phyloP scores from a whole-genome alignment of 2,329 filamentous ascomycete genomes.

The Pseudocercospora fuligena region DNA sequence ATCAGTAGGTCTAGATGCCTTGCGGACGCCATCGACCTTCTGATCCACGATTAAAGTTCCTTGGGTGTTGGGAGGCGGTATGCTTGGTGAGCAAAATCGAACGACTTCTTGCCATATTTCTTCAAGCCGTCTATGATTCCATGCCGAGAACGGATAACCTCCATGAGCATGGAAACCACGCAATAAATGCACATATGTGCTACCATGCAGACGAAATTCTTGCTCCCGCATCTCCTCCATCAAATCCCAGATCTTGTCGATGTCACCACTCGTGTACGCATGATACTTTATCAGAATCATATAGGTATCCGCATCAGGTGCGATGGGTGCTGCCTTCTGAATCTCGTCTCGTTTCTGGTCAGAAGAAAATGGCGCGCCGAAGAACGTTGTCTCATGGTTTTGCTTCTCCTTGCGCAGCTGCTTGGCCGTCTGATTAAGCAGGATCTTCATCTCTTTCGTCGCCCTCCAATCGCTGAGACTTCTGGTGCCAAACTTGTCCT shows the following conservation, averaged over 20 bases:
- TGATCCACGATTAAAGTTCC: not conserved
- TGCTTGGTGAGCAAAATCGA: conserved; percentile 36
- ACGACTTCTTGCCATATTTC: conserved; percentile 70
- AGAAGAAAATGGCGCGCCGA: conserved; percentile 32
- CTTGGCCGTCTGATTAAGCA: conserved; percentile 53
- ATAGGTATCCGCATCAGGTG: conserved; percentile 79
- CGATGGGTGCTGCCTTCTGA: conserved; percentile 69
- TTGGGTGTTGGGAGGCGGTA: not conserved
- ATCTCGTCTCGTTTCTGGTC: conserved; percentile 52
- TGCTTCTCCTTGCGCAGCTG: conserved; percentile 54
- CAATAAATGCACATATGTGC: conserved; percentile 80
- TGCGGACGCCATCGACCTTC: not conserved
- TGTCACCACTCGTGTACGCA: conserved; percentile 69
- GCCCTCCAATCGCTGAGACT: conserved; percentile 49
- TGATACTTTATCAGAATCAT: conserved; percentile 78
- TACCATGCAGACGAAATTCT: conserved; percentile 70
- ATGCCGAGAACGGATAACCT: conserved; percentile 66
- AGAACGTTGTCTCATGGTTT: conserved; percentile 53
- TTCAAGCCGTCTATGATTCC: conserved; percentile 73
- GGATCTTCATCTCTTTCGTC: conserved; percentile 49
- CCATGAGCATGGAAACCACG: conserved; percentile 81
- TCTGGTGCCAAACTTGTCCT: conserved; percentile 40
- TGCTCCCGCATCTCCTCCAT: conserved; percentile 80
- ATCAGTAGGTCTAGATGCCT: not conserved
- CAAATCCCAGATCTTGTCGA: conserved; percentile 71